Evolutionary conservation across 139 green algal species (phyloP).

Genomic region (Nannochloris sp.): DNA sequence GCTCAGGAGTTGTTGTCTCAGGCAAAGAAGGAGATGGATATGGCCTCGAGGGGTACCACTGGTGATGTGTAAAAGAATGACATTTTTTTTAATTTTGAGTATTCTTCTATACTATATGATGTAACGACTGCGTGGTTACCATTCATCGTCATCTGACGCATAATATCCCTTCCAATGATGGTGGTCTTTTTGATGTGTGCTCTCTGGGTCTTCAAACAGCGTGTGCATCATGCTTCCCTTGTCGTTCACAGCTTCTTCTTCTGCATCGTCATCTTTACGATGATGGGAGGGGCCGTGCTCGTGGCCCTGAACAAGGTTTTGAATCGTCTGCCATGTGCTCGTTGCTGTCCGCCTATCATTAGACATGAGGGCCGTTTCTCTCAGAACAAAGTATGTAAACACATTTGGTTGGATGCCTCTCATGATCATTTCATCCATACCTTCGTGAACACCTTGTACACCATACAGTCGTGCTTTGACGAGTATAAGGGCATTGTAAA

Average conservation of each 20-base stretch:
- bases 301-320: too few species aligned
- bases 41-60: background rate
- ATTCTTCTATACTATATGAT: background rate
- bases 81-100: background rate
- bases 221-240: too few species aligned
- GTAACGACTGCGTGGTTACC: background rate
- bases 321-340: background rate
- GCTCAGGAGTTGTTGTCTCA: slow-evolving; percentile 20
- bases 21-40: background rate
- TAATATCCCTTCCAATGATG: slow-evolving; percentile 12
- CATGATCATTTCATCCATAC: background rate
- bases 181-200: background rate
- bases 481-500: background rate
- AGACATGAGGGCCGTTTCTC: background rate
- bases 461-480: background rate
- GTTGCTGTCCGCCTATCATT: background rate
- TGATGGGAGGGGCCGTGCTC: too few species aligned
- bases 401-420: background rate
- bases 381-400: slow-evolving; percentile 1
- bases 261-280: too few species aligned
- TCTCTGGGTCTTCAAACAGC: too few species aligned
- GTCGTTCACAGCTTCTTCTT: too few species aligned
- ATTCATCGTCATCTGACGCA: slow-evolving; percentile 9
- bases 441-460: background rate
- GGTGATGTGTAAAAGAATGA: background rate